Conservation (phyloP, 202 grass and related monocot genomes). For the Sporobolus alterniflorus region DNA sequence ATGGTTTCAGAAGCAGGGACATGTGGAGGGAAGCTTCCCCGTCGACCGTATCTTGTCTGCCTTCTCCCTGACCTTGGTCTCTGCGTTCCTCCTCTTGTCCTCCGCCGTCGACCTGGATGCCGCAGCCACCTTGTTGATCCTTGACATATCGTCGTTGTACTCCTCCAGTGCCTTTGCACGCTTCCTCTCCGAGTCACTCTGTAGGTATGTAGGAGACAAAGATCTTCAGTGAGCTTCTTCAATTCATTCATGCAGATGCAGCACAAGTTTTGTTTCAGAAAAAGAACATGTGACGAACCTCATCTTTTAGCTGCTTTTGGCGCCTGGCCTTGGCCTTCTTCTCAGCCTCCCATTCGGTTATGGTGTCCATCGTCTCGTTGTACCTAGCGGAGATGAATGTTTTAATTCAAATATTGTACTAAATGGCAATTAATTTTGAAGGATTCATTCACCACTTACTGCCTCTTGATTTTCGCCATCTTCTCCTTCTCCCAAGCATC, state of each 20-base stretch:
- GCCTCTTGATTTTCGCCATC: slow-evolving; percentile 57
- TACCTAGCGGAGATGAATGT: slow-evolving; percentile 26
- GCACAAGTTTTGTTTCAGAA: neutral
- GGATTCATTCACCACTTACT: slow-evolving; percentile 23
- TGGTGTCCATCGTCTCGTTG: slow-evolving; percentile 48
- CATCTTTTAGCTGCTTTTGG: slow-evolving; percentile 39
- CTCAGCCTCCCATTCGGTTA: slow-evolving; percentile 66
- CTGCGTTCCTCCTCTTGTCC: slow-evolving; percentile 58
- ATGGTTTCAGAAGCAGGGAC: slow-evolving; percentile 61
- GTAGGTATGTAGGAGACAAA: no score
- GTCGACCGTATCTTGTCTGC: slow-evolving; percentile 47
- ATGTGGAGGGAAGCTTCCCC: slow-evolving; percentile 53
- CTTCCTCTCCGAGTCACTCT: slow-evolving; percentile 55
- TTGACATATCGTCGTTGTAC: slow-evolving; percentile 60
- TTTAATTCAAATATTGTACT: neutral
- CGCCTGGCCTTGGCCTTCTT: slow-evolving; percentile 69
- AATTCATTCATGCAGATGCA: neutral
- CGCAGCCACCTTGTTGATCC: slow-evolving; percentile 59
- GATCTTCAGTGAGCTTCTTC: neutral
- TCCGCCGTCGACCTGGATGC: slow-evolving; percentile 45
- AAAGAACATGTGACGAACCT: slow-evolving; percentile 31
- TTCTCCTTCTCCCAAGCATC: slow-evolving; percentile 71
- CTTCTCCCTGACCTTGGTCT: slow-evolving; percentile 60
- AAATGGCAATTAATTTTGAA: neutral
- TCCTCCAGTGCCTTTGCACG: slow-evolving; percentile 42